Percentiles rank a stretch among this genome's conserved stretches.
Conservation (phyloP, 805 yeast genomes). For the Metschnikowia peoriensis region DNA sequence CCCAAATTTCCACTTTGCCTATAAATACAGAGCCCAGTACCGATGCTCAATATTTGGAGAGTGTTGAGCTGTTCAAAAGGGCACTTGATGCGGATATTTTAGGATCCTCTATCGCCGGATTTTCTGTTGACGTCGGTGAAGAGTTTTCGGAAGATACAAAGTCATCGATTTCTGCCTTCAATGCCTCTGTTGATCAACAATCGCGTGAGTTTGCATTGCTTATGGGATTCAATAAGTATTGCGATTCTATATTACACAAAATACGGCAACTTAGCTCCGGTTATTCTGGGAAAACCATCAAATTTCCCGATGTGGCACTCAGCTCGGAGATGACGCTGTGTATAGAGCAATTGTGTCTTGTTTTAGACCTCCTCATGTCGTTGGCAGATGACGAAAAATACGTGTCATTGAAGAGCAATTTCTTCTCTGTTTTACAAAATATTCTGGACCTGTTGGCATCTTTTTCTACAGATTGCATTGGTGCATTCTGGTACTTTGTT, state of each 20-base stretch:
- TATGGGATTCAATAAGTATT: constrained; percentile 22
- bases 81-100: neutral
- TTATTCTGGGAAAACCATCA: neutral
- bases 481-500: constrained; percentile 36
- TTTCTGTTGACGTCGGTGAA: neutral
- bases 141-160: constrained; percentile 6
- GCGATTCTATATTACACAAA: constrained; percentile 8
- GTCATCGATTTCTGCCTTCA: constrained; percentile 22
- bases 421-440: constrained; percentile 25
- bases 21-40: neutral
- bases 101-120: neutral
- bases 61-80: neutral
- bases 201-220: constrained; percentile 22
- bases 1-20: neutral
- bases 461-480: constrained; percentile 19
- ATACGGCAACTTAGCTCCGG: neutral
- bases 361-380: constrained; percentile 29
- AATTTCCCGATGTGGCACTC: neutral
- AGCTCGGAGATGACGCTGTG: neutral
- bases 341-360: constrained; percentile 19
- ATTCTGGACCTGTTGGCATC: constrained; percentile 24
- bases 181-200: constrained; percentile 21
- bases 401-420: constrained; percentile 22
- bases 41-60: neutral
- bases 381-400: constrained; percentile 14